phyloP scores from a whole-genome alignment of 164 flowering plant species.

The Malania oleifera region DNA sequence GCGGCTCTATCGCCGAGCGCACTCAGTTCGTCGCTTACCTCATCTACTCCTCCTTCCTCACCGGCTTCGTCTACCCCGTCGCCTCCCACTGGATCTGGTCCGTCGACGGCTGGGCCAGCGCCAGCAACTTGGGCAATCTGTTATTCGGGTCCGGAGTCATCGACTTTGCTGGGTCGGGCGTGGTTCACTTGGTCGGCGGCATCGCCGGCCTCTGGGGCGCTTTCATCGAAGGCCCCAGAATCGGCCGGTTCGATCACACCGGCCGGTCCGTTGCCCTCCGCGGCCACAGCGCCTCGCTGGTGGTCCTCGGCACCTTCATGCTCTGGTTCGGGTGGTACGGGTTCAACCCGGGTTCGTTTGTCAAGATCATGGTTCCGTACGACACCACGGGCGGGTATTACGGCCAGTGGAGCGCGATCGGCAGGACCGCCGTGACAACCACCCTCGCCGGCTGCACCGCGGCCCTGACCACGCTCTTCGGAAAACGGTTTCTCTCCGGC shows the following conservation, averaged over 20 bases:
- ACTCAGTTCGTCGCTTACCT: constrained; percentile 76
- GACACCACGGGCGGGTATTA: constrained; percentile 21
- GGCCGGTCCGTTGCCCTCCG: constrained; percentile 47
- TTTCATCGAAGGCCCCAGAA: constrained; percentile 63
- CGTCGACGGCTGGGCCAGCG: constrained; percentile 68
- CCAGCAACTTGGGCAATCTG: constrained; percentile 18
- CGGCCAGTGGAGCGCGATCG: constrained; percentile 72
- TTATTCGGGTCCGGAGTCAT: constrained; percentile 59
- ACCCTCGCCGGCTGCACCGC: constrained; percentile 72
- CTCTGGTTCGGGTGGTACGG: constrained; percentile 91
- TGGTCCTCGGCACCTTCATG: constrained; percentile 67
- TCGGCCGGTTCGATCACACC: constrained; percentile 53
- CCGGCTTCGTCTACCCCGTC: constrained; percentile 75
- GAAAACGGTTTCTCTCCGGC: constrained; percentile 49
- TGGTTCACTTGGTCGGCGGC: constrained; percentile 74
- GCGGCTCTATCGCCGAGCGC: constrained; percentile 74
- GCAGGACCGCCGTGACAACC: constrained; percentile 73
- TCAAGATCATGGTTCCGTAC: constrained; percentile 36
- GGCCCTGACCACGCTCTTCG: constrained; percentile 62
- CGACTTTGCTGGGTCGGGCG: constrained; percentile 77
- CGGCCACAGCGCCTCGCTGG: constrained; percentile 64
- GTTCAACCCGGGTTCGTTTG: constrained; percentile 74
- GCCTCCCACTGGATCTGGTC: constrained; percentile 87
- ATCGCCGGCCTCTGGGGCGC: constrained; percentile 82
- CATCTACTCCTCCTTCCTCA: constrained; percentile 59